phyloP scores from a whole-genome alignment of 2,329 filamentous ascomycete species.

The Calonectria fujianensis region DNA sequence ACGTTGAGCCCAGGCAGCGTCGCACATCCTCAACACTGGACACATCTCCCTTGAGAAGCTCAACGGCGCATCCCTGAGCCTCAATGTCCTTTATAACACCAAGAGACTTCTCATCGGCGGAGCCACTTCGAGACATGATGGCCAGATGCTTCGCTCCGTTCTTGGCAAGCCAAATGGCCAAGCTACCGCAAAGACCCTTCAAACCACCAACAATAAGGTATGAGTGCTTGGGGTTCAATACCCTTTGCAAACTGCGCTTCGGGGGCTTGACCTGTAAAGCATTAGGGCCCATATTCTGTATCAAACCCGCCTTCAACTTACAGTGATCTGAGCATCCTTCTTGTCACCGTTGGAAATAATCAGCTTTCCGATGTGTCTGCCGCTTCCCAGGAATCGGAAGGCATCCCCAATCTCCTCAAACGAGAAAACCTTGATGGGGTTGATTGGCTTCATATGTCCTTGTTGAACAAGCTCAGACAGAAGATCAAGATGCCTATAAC shows the following conservation, averaged over 20 bases:
- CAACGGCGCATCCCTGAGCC: slow-evolving; percentile 12
- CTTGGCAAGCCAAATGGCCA: slow-evolving; percentile 58
- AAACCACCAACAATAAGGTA: slow-evolving; percentile 64
- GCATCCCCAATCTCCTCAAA: slow-evolving; percentile 59
- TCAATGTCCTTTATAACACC: slow-evolving; percentile 24
- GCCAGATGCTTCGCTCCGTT: slow-evolving; percentile 60
- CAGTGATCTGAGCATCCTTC: slow-evolving; percentile 19
- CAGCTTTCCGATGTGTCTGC: slow-evolving; percentile 15
- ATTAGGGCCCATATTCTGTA: not conserved
- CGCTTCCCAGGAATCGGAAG: slow-evolving; percentile 59
- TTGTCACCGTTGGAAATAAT: slow-evolving; percentile 25
- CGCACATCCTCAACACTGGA: not conserved
- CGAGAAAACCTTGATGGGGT: slow-evolving; percentile 49
- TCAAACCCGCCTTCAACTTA: not conserved
- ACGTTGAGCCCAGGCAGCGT: slow-evolving; percentile 6
- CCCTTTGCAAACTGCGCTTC: slow-evolving; percentile 12
- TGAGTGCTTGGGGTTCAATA: slow-evolving; percentile 27
- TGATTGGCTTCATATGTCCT: slow-evolving; percentile 49
- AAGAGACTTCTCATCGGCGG: slow-evolving; percentile 54
- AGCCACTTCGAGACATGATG: slow-evolving; percentile 56
- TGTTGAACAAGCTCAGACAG: slow-evolving; percentile 35
- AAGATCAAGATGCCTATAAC: not conserved
- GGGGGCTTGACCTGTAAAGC: slow-evolving; percentile 7
- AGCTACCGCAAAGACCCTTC: slow-evolving; percentile 59
- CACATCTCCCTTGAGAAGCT: slow-evolving; percentile 19